Conservation (phyloP, 805 yeast species). For the Pichia sporocuriosa region DNA sequence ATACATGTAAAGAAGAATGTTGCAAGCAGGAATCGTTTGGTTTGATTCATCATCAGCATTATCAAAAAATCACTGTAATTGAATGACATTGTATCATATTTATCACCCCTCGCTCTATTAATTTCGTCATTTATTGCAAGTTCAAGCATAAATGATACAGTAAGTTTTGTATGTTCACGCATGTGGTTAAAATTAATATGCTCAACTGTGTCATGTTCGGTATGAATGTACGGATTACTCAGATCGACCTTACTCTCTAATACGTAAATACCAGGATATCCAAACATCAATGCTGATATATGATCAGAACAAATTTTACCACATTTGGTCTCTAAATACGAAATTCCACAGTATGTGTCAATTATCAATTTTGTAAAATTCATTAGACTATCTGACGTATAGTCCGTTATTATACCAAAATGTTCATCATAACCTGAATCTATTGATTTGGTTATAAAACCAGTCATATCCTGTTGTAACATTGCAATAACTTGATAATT, state of each 20-base stretch:
- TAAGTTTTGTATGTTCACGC: conserved; percentile 71
- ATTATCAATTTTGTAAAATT: conserved; percentile 57
- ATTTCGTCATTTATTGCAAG: conserved; percentile 43
- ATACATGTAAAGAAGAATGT: conserved; percentile 6
- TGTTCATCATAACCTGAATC: conserved; percentile 50
- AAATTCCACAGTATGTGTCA: conserved; percentile 55
- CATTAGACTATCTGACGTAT: conserved; percentile 48
- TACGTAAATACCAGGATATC: conserved; percentile 79
- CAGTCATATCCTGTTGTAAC: conserved; percentile 96
- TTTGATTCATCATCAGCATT: conserved; percentile 13
- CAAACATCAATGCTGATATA: conserved; percentile 74
- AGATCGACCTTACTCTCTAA: conserved; percentile 67
- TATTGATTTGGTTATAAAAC: conserved; percentile 50
- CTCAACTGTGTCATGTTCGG: conserved; percentile 74
- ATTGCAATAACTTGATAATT: conserved; percentile 60
- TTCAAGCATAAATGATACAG: conserved; percentile 68
- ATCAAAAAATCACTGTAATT: conserved; percentile 15
- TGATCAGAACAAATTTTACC: conserved; percentile 95
- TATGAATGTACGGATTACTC: conserved; percentile 68
- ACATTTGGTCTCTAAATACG: conserved; percentile 69
- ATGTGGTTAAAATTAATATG: conserved; percentile 72
- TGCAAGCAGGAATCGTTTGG: conserved; percentile 11
- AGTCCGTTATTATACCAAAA: conserved; percentile 78
- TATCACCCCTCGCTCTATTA: neutral
- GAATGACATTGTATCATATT: conserved; percentile 11